Evolutionary conservation across 148 eudicot genomes (phyloP), one percentile per base, ranked within the genome.

Genomic region (Simmondsia chinensis): DNA sequence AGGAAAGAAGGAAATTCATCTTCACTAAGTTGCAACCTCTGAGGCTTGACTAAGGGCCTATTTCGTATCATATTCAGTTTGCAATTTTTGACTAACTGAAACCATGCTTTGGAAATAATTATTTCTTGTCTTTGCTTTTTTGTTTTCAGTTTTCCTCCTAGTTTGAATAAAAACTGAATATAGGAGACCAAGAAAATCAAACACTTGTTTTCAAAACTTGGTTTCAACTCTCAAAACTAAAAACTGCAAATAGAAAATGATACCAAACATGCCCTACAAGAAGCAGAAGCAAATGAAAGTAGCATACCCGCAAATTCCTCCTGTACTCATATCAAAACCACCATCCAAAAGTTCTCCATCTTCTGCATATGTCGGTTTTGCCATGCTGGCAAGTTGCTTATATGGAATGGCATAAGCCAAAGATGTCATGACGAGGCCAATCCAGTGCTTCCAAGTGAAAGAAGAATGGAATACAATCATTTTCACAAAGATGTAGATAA

Each of bases 301-400:
- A 8, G 18, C 82, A 30, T 81, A 89, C 97, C 95, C 95, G 47
- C 93, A 81, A 66, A 82, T 47, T 45, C 97, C 97, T 50, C 69
- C 74, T 5, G 95, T 71, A 39, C 76, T 78, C 97, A 89, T 81
- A 74, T 85, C 95, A 64, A 73, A 81, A 9, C 97, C 97, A 12
- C 97, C 97, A 68, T 89, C 97, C 5, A 76, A 43, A 43, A 89
- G 87, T 24, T 89, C 97, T 13, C 88, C 95, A 27, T 48, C 63
- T 38, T 56, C 69, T 32, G 71, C 53, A 46, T 76, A 85, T 6
- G 72, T 28, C 27, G 94, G 95, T 51, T 56, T 81, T 40, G 97
- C 87, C 97, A 89, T 79, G 2, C 53, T 48, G 29, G 70, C 83
- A 46, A 85, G 94, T 65, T 85, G 97, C 54, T 79, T 56, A 60